Evolutionary conservation across 177 flowering plant genomes (phyloP).

Genomic region (Vitis hybrid): DNA sequence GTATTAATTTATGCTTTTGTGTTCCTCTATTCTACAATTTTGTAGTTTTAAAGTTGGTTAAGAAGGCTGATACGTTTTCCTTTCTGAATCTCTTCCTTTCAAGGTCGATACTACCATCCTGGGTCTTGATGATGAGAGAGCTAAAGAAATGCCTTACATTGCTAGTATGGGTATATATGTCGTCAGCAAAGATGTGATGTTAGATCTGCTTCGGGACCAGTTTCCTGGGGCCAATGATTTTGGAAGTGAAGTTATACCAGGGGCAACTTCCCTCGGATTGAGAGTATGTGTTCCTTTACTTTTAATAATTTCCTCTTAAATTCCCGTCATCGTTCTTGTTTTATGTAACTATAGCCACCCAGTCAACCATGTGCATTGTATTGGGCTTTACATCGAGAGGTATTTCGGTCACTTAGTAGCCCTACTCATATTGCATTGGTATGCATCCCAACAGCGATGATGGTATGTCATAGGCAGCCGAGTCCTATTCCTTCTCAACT

Average conservation of each 20-base stretch:
- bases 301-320: neutral
- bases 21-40: neutral
- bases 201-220: conserved; percentile 60
- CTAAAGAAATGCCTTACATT: conserved; percentile 96
- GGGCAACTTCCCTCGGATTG: conserved; percentile 85
- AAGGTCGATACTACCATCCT: conserved; percentile 89
- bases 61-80: neutral
- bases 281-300: conserved; percentile 47
- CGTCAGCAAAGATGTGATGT: conserved; percentile 80
- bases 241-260: conserved; percentile 95
- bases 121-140: conserved; percentile 89
- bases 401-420: no score
- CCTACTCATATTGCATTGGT: no score
- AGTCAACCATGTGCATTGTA: no score
- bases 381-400: no score
- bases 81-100: neutral
- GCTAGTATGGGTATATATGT: conserved; percentile 98
- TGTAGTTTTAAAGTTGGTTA: neutral
- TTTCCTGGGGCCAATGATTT: conserved; percentile 95
- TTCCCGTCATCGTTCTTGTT: neutral
- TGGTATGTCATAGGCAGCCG: no score
- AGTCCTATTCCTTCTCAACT: no score
- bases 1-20: neutral
- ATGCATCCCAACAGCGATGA: no score
- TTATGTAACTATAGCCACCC: no score